These are phyloP conservation scores for Mrakiaceae sp. DNA, from an alignment of 1,284 basidiomycete genomes.

Conservation along the genomic window DNA sequence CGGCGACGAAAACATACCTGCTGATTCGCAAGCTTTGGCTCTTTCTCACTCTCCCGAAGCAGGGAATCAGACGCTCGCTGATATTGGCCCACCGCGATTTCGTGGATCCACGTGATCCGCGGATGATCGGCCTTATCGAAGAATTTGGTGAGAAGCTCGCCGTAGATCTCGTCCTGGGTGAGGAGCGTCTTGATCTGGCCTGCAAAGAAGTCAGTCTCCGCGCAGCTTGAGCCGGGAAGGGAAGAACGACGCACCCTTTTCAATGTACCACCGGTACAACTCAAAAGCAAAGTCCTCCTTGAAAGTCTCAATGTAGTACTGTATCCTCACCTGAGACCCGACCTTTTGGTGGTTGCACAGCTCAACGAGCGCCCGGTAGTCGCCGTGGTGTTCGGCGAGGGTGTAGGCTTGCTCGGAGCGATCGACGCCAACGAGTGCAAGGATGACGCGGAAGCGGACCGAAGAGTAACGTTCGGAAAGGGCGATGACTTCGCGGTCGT, in stretches of 20 bases:
- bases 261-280: slow-evolving; percentile 60
- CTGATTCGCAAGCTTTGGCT: slow-evolving; percentile 51
- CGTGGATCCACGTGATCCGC: slow-evolving; percentile 78
- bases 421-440: slow-evolving; percentile 38
- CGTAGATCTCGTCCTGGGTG: slow-evolving; percentile 53
- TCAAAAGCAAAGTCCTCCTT: slow-evolving; percentile 75
- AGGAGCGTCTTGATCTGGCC: slow-evolving; percentile 65
- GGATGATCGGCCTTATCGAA: slow-evolving; percentile 54
- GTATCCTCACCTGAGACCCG: slow-evolving; percentile 29
- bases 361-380: slow-evolving; percentile 69
- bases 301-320: slow-evolving; percentile 67
- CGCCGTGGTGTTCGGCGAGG: slow-evolving; percentile 72
- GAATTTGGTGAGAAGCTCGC: slow-evolving; percentile 58
- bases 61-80: slow-evolving; percentile 55
- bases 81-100: slow-evolving; percentile 60
- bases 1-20: slow-evolving; percentile 45
- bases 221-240: neutral
- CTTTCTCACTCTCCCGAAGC: slow-evolving; percentile 47
- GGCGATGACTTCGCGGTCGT: slow-evolving; percentile 45
- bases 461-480: slow-evolving; percentile 54
- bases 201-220: slow-evolving; percentile 25
- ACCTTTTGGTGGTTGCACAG: slow-evolving; percentile 50
- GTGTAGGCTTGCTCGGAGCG: slow-evolving; percentile 58
- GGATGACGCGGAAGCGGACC: slow-evolving; percentile 56
- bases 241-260: slow-evolving; percentile 32